Percentiles rank a stretch among this genome's conserved stretches.
Evolutionary conservation across 495 filamentous ascomycete species (phyloP).

Genomic region (Penicillium coprophilum): DNA sequence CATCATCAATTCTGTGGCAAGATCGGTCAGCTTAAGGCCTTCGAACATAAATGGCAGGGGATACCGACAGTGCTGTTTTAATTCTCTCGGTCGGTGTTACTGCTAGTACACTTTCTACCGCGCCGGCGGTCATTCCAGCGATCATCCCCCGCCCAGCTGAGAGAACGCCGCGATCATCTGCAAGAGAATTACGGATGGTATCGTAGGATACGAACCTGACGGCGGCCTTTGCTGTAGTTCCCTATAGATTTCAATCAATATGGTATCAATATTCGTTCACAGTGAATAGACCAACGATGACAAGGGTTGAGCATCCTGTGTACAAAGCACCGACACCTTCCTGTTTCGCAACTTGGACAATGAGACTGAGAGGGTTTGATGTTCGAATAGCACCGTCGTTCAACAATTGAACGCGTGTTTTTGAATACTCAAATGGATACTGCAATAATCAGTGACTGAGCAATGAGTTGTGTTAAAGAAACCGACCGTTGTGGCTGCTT

Average conservation of each 20-base stretch:
- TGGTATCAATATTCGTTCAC: neutral
- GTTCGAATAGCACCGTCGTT: slow-evolving; percentile 41
- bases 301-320: slow-evolving; percentile 61
- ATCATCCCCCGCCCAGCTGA: slow-evolving; percentile 55
- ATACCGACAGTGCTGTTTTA: slow-evolving; percentile 59
- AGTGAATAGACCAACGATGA: slow-evolving; percentile 35
- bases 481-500: slow-evolving; percentile 51
- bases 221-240: slow-evolving; percentile 64
- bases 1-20: slow-evolving; percentile 59
- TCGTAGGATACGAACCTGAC: slow-evolving; percentile 67
- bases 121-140: slow-evolving; percentile 62
- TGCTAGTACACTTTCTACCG: slow-evolving; percentile 56
- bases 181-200: slow-evolving; percentile 59
- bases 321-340: slow-evolving; percentile 61
- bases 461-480: neutral
- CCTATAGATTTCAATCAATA: slow-evolving; percentile 19
- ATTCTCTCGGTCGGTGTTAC: slow-evolving; percentile 68
- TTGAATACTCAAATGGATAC: slow-evolving; percentile 70
- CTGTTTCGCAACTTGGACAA: slow-evolving; percentile 46
- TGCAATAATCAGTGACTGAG: slow-evolving; percentile 16
- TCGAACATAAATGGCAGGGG: neutral
- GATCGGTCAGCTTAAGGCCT: neutral
- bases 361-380: slow-evolving; percentile 55
- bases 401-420: slow-evolving; percentile 62
- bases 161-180: slow-evolving; percentile 57